Conservation (phyloP, 768 basidiomycete genomes). For the Tylopilus felleus region DNA sequence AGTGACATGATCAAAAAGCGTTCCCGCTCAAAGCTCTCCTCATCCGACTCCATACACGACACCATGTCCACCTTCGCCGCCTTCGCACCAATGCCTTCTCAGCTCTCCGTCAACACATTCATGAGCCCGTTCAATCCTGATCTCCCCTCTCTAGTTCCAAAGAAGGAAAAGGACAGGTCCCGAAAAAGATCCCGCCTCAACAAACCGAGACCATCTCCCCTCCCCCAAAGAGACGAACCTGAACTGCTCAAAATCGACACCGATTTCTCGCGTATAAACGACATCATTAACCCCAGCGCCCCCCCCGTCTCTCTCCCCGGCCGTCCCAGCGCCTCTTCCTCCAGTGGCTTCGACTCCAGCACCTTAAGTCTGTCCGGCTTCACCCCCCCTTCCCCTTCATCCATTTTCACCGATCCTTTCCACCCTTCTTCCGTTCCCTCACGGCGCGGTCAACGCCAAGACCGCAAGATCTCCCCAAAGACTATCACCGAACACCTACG, state of each 20-base stretch:
- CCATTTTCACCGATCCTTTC: constrained; percentile 40
- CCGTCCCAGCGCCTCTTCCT: constrained; percentile 21
- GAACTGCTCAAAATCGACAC: constrained; percentile 22
- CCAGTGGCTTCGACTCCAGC: constrained; percentile 24
- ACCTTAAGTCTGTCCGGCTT: constrained; percentile 37
- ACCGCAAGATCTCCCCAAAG: constrained; percentile 54
- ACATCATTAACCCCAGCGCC: constrained; percentile 57
- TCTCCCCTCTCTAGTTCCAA: constrained; percentile 11
- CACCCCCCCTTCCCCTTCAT: constrained; percentile 38
- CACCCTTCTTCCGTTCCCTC: constrained; percentile 12
- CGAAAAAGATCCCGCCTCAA: constrained; percentile 22
- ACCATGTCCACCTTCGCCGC: constrained; percentile 31
- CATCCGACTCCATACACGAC: constrained; percentile 30
- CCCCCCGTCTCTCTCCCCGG: constrained; percentile 2
- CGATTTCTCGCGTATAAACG: constrained; percentile 64
- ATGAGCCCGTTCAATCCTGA: constrained; percentile 7
- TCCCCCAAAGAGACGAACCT: constrained; percentile 28
- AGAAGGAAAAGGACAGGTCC: constrained; percentile 27
- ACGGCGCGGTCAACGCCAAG: constrained; percentile 25
- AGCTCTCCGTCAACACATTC: constrained; percentile 23
- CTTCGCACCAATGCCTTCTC: constrained; percentile 39
- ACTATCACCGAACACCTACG: constrained; percentile 21
- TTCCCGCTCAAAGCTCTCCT: constrained; percentile 39
- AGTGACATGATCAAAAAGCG: constrained; percentile 41
- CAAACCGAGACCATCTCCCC: constrained; percentile 20